These are phyloP conservation scores for Hypoxylon subgilvum DNA, from an alignment of 495 filamentous ascomycete species.

Conservation along the genomic window DNA sequence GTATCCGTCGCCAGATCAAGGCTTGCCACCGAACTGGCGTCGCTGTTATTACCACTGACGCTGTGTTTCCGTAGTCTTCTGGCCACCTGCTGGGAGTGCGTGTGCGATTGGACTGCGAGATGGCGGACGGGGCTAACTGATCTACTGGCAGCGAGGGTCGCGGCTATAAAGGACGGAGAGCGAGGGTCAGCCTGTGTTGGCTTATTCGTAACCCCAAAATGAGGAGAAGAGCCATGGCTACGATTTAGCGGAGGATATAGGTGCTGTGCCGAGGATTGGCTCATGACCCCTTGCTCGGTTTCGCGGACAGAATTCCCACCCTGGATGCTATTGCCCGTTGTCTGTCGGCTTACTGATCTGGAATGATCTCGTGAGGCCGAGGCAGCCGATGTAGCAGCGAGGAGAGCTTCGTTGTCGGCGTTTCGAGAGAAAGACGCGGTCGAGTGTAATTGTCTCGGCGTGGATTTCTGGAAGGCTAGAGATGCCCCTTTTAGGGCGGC, in stretches of 20 bases:
- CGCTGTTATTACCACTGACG: constrained; percentile 32
- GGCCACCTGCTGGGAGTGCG: constrained; percentile 5
- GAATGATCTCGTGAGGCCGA: constrained; percentile 39
- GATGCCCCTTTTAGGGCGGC: constrained; percentile 56
- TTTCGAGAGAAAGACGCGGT: constrained; percentile 10
- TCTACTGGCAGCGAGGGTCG: constrained; percentile 62
- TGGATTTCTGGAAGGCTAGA: constrained; percentile 51
- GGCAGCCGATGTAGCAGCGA: constrained; percentile 53
- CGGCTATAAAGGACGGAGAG: constrained; percentile 62
- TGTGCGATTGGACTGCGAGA: constrained; percentile 27
- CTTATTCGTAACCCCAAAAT: constrained; percentile 23
- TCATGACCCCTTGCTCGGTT: background rate
- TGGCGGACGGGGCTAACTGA: constrained; percentile 51
- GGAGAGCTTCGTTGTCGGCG: constrained; percentile 53
- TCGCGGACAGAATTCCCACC: constrained; percentile 5
- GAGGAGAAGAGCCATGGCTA: constrained; percentile 10
- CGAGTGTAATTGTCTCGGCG: constrained; percentile 20
- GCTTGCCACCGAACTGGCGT: constrained; percentile 35
- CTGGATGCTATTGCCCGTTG: constrained; percentile 21
- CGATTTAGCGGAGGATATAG: constrained; percentile 11
- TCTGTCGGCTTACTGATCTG: constrained; percentile 28
- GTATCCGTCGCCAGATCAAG: constrained; percentile 53
- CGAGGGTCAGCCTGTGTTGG: constrained; percentile 32
- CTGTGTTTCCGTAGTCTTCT: constrained; percentile 34
- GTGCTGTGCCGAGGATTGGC: constrained; percentile 10